Conservation (phyloP, 192 early-diverging fungal genomes). For the Linnemannia schmuckeri region DNA sequence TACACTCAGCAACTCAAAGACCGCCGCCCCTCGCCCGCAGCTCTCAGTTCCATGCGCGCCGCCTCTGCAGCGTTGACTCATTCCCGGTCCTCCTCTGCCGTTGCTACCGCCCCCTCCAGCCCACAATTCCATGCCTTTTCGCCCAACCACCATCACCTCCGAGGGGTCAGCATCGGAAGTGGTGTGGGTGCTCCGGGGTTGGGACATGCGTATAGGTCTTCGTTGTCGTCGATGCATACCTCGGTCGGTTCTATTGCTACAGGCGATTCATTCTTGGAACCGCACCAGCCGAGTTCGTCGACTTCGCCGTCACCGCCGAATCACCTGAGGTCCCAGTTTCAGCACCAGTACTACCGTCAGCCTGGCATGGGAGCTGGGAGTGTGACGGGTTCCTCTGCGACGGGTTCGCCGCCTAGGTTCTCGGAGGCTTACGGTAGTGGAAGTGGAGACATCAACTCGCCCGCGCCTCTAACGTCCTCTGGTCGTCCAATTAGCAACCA, state of each 20-base stretch:
- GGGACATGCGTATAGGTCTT: constrained; percentile 10
- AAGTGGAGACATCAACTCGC: not conserved
- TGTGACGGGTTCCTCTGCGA: not conserved
- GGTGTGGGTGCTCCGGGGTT: not conserved
- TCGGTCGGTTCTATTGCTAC: constrained; percentile 12
- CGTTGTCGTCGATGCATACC: constrained; percentile 21
- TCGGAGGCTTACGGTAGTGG: constrained; percentile 11
- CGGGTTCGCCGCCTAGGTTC: constrained; percentile 11
- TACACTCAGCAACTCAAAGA: constrained; percentile 9
- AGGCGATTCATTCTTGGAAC: constrained; percentile 21
- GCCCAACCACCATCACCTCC: not conserved
- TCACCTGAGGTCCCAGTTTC: constrained; percentile 16
- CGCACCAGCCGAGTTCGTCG: constrained; percentile 18
- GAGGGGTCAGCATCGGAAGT: no score
- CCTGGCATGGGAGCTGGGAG: not conserved
- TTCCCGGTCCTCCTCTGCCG: not conserved
- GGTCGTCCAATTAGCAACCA: not conserved
- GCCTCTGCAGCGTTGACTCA: constrained; percentile 8
- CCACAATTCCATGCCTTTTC: not conserved
- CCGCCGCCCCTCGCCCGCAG: not conserved
- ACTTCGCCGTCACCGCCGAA: constrained; percentile 7
- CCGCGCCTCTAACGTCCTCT: not conserved
- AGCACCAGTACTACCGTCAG: constrained; percentile 28
- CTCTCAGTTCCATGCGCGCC: constrained; percentile 13
- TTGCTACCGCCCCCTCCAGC: not conserved